A percentile compares a stretch with the other conserved stretches of the same genome.
Conservation (phyloP, 1,139 yeast species). For the Zygosaccharomyces pseudobailii region DNA sequence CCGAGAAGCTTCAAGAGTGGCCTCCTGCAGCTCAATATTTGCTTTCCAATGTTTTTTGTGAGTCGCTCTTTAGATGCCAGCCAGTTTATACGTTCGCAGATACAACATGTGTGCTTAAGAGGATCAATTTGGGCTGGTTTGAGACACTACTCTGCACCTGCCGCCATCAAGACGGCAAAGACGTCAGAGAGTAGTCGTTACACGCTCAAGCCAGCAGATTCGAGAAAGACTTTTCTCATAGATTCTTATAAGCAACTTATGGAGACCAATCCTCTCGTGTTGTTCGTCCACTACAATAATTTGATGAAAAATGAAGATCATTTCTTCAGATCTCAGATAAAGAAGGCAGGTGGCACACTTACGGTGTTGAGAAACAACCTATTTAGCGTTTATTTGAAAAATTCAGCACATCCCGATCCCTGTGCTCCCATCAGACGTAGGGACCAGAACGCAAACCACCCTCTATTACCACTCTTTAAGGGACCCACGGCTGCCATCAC, state of each 20-base stretch:
- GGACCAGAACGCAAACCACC: constrained; percentile 50
- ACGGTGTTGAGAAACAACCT: constrained; percentile 63
- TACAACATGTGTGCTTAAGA: background rate
- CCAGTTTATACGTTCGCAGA: background rate
- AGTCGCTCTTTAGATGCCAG: background rate
- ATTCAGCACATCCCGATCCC: constrained; percentile 67
- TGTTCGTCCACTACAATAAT: constrained; percentile 82
- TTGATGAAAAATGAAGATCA: constrained; percentile 64
- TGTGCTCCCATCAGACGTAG: constrained; percentile 50
- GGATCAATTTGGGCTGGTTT: background rate
- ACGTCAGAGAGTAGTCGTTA: constrained; percentile 14
- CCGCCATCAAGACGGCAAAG: constrained; percentile 2
- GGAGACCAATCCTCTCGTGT: constrained; percentile 60
- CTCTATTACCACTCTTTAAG: constrained; percentile 59
- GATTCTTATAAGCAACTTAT: constrained; percentile 73
- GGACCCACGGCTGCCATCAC: constrained; percentile 89
- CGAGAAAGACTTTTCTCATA: constrained; percentile 79
- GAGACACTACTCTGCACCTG: background rate
- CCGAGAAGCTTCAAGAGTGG: background rate
- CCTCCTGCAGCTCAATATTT: background rate
- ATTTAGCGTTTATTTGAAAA: constrained; percentile 72
- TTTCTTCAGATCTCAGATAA: constrained; percentile 56
- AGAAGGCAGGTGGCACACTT: constrained; percentile 59
- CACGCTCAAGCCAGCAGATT: constrained; percentile 49
- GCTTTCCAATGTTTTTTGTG: background rate